phyloP scores from a whole-genome alignment of 345 rosid species.

The Noccaea caerulescens region DNA sequence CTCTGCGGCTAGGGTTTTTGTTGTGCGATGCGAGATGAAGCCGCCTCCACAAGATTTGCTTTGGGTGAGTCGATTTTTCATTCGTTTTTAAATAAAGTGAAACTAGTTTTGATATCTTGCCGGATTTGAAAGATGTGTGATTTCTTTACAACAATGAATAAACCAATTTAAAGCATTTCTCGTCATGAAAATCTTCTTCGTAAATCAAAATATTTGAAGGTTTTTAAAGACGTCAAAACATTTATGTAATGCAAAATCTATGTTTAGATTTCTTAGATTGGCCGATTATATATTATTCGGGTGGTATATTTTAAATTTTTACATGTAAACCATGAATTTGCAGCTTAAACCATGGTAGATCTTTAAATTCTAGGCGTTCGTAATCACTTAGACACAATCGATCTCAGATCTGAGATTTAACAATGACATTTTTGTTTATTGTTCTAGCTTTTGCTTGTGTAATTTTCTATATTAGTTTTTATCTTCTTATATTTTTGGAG shows the following conservation, averaged over 20 bases:
- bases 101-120: not conserved
- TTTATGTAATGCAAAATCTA: not conserved
- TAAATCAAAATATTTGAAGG: not conserved
- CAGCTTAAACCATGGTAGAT: not conserved
- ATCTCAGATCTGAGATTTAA: not conserved
- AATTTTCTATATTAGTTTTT: not conserved
- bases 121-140: not conserved
- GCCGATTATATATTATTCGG: not conserved
- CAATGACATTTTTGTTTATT: too few relatives aligned
- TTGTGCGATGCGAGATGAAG: not conserved
- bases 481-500: not conserved
- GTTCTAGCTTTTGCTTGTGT: too few relatives aligned
- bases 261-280: not conserved
- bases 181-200: not conserved
- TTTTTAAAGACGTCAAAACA: not conserved
- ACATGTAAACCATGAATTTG: not conserved
- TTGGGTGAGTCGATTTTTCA: not conserved
- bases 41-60: not conserved
- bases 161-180: not conserved
- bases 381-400: not conserved
- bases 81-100: too few relatives aligned
- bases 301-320: not conserved
- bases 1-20: not conserved
- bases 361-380: not conserved
- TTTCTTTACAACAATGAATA: not conserved